Conservation (phyloP, 2,329 filamentous ascomycete species). For the Microdochium bolleyi region DNA sequence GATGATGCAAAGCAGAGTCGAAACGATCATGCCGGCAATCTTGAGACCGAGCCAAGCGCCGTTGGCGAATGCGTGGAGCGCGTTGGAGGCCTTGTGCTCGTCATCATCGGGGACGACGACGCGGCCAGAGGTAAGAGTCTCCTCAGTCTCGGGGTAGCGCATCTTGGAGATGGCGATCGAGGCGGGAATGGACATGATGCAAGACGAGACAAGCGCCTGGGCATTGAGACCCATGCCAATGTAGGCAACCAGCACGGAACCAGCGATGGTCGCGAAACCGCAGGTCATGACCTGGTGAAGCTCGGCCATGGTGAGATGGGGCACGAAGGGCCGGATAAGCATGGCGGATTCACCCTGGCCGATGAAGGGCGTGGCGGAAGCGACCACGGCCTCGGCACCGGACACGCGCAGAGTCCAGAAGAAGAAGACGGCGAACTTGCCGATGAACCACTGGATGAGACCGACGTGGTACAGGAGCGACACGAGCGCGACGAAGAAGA, state of each 20-base stretch:
- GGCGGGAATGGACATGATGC: slow-evolving; percentile 92
- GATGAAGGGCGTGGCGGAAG: slow-evolving; percentile 87
- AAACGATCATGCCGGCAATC: slow-evolving; percentile 66
- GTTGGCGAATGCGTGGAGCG: slow-evolving; percentile 67
- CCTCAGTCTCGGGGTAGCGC: slow-evolving; percentile 81
- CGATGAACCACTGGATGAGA: slow-evolving; percentile 81
- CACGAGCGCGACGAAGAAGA: slow-evolving; percentile 93
- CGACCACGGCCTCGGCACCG: slow-evolving; percentile 88
- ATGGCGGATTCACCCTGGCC: slow-evolving; percentile 92
- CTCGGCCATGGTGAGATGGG: slow-evolving; percentile 79
- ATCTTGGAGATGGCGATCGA: slow-evolving; percentile 85
- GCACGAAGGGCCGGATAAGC: slow-evolving; percentile 80
- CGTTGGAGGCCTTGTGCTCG: slow-evolving; percentile 69
- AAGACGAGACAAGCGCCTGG: slow-evolving; percentile 80
- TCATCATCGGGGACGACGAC: slow-evolving; percentile 76
- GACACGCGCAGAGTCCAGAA: slow-evolving; percentile 85
- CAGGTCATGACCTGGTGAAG: slow-evolving; percentile 90
- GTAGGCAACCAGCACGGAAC: slow-evolving; percentile 79
- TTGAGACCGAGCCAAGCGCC: slow-evolving; percentile 70
- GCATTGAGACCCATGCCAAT: slow-evolving; percentile 76
- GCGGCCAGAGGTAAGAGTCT: slow-evolving; percentile 73
- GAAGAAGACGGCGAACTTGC: slow-evolving; percentile 83
- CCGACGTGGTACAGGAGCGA: slow-evolving; percentile 78
- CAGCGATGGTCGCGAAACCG: slow-evolving; percentile 87
- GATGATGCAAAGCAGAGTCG: slow-evolving; percentile 67